These are phyloP conservation scores for Pestalotiopsis sp. DNA, from an alignment of 2,329 filamentous ascomycete species.

Conservation along the genomic window DNA sequence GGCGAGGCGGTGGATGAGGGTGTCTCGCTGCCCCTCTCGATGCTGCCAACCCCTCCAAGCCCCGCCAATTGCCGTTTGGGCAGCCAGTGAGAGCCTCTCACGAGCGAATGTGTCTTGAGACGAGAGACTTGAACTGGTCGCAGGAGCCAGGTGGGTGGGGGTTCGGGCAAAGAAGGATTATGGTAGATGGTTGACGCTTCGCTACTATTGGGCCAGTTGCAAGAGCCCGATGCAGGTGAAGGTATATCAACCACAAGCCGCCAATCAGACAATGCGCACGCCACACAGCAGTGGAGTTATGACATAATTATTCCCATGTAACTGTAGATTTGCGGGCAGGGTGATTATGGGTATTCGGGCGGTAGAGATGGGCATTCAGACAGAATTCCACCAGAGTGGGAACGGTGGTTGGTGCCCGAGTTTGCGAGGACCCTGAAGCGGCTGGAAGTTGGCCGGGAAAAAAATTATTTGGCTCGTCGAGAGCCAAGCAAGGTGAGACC, in stretches of 20 bases:
- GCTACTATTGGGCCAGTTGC: background rate
- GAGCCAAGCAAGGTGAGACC: background rate
- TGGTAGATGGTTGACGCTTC: background rate
- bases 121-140: background rate
- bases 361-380: background rate
- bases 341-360: background rate
- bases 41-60: constrained; percentile 6
- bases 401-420: constrained; percentile 6
- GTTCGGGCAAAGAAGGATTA: constrained; percentile 4
- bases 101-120: background rate
- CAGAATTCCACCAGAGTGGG: constrained; percentile 1
- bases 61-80: background rate
- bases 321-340: background rate
- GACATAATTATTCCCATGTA: constrained; percentile 7
- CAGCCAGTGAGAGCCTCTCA: background rate
- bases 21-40: background rate
- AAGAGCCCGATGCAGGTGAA: background rate
- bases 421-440: background rate
- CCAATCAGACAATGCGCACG: background rate
- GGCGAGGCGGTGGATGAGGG: background rate
- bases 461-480: background rate
- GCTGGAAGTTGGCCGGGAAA: background rate
- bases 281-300: constrained; percentile 7
- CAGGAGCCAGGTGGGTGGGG: constrained; percentile 9
- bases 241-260: constrained; percentile 9